Base-by-base conservation (phyloP, 495 filamentous ascomycete genomes). In the Baudoinia panamericana region DNA sequence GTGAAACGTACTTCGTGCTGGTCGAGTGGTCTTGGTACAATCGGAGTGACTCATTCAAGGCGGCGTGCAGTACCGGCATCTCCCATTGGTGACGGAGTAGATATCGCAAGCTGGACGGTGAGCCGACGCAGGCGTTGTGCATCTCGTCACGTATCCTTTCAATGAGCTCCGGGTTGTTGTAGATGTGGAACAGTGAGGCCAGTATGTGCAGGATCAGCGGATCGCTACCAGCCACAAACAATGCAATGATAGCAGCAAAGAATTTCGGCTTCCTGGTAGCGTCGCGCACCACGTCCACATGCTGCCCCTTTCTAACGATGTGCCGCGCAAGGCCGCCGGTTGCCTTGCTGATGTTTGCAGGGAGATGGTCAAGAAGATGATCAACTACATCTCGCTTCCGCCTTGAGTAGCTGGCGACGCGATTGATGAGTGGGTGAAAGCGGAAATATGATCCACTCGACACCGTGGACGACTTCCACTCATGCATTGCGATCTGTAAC, bases 381-480 rank as follows among this genome's bases (percentile, higher is more conserved):
- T n/a, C n/a, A n/a, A n/a, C n/a, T n/a, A n/a, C n/a, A n/a, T n/a
- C n/a, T n/a, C n/a, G n/a, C n/a, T n/a, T n/a, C n/a, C n/a, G n/a
- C n/a, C n/a, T n/a, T n/a, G n/a, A n/a, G n/a, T n/a, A n/a, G n/a
- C n/a, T n/a, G n/a, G n/a, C n/a, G n/a, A n/a, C 30, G 30, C 30
- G 30, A 13, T 11, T 32, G 30, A 32, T 32, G n/a, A 32, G n/a
- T 5, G 30, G 30, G 33, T 36, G 33, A 20, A 19, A 36, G 15
- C 33, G 20, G 5, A 43, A 5, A 30, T 43, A 43, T n/a, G 29
- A 13, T 19, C 39, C 39, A 20, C 10, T 21, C 6, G 27, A 20
- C 15, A 43, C 39, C 3, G 39, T 10, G 17, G 3, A 20, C 17
- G 35, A 34, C 39, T 43, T 43, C 39, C 39, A 43, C 6, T 33